phyloP scores from a whole-genome alignment of 2,329 filamentous ascomycete species.

The Arthrobotrys iridis region DNA sequence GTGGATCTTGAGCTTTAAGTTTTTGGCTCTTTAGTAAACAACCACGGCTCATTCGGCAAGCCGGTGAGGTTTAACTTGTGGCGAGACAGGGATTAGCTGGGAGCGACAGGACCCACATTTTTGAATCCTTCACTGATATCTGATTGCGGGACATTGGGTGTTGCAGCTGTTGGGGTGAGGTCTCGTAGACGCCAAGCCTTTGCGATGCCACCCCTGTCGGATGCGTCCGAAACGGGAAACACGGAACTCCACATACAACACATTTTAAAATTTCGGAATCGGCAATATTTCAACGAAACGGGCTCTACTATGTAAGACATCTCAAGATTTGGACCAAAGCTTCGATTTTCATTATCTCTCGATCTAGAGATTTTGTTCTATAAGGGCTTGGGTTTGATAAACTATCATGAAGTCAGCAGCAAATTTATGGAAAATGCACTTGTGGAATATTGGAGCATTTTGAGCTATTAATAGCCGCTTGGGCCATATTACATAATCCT shows the following conservation, averaged over 20 bases:
- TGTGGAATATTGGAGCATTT: too few relatives aligned
- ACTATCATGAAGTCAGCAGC: too few relatives aligned
- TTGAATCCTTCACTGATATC: neutral
- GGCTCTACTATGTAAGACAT: too few relatives aligned
- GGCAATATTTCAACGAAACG: too few relatives aligned
- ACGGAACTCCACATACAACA: constrained; percentile 6
- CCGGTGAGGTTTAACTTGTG: constrained; percentile 1
- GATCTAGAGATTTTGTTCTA: too few relatives aligned
- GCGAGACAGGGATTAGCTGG: constrained; percentile 10
- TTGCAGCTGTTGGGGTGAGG: neutral
- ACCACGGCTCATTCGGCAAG: constrained; percentile 24
- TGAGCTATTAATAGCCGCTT: too few relatives aligned
- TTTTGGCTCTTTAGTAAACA: neutral
- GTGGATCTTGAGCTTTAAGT: constrained; percentile 1
- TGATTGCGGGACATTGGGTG: neutral
- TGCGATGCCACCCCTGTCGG: neutral
- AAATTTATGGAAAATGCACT: too few relatives aligned
- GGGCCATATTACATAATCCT: too few relatives aligned
- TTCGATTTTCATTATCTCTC: too few relatives aligned
- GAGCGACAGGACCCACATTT: neutral
- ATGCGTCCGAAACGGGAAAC: neutral
- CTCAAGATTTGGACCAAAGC: too few relatives aligned
- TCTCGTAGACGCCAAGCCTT: neutral
- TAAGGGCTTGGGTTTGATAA: too few relatives aligned
- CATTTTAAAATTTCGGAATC: neutral